Conservation (phyloP, 805 yeast species). For the Wilhelminamyces savonicus region DNA sequence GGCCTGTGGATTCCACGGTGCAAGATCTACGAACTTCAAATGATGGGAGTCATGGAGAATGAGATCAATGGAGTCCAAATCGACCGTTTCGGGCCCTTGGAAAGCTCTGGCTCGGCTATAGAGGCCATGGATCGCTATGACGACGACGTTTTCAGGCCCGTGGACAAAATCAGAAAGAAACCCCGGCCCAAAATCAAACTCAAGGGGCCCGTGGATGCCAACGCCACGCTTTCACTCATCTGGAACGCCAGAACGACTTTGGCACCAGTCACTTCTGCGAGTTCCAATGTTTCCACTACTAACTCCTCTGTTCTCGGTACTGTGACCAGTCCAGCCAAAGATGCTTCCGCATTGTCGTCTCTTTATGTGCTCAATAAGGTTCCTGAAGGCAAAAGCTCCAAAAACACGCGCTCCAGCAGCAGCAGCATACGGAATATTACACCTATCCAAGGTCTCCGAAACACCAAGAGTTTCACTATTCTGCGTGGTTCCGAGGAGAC, state of each 20-base stretch:
- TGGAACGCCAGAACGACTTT: conserved; percentile 12
- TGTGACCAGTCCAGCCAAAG: conserved; percentile 21
- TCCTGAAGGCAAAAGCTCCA: conserved; percentile 13
- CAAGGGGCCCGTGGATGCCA: conserved; percentile 9
- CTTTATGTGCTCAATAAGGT: conserved; percentile 30
- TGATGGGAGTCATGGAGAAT: conserved; percentile 97
- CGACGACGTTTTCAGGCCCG: conserved; percentile 41
- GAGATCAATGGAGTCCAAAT: conserved; percentile 68
- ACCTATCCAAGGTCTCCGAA: too few species aligned
- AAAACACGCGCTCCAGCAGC: too few species aligned
- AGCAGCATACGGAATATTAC: too few species aligned
- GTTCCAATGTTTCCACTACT: conserved; percentile 25
- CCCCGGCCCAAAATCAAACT: conserved; percentile 9
- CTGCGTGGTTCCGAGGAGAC: too few species aligned
- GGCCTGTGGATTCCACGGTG: conserved; percentile 89
- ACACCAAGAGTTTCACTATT: too few species aligned
- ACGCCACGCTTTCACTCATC: conserved; percentile 22
- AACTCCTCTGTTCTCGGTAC: conserved; percentile 32
- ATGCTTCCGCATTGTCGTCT: conserved; percentile 31
- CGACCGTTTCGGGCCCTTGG: conserved; percentile 43
- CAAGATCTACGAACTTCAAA: conserved; percentile 89
- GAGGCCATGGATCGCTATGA: conserved; percentile 72
- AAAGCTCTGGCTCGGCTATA: conserved; percentile 33
- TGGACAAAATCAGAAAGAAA: conserved; percentile 8
- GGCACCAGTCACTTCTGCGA: too few species aligned